Evolutionary conservation across 345 rosid species (phyloP), one percentile per base, ranked within the genome.

Genomic region (Syzygium grande): DNA sequence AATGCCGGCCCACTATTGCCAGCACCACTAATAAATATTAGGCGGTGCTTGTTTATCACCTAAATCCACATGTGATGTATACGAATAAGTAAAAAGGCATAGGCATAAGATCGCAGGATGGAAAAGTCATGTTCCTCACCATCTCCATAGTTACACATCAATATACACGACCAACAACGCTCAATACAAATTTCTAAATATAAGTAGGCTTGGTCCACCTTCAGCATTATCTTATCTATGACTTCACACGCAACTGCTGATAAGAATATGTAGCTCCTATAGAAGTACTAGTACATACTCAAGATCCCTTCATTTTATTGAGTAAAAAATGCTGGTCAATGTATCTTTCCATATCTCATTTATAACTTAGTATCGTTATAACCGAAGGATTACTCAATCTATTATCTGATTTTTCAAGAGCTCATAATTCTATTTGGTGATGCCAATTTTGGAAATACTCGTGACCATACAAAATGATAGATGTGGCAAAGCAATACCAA

Each of bases 1-100:
- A 98, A 90, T 92, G 97, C 99, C 84, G 99, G 99, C 90, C 99
- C 99, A 88, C 95, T 97, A 92, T 98, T 96, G 85, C 99, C 99
- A 91, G 98, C 99, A 92, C 99, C 97, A 86, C 99, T 98, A 83
- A 98, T 96, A 90, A 96, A 97, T 91, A 97, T 91, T 86, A 98
- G 65, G 78, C 95, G 95, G 89, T 95, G 96, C 92, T 98, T 95
- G 91, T 97, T 93, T 89, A 98, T 99, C 85, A 92, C 99, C 99
- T 98, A 92, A 52, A 91, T 87, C 59, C 86, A 92, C 80, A 89
- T 83, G 61, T 30, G 80, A 73, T 38, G 49, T 41, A 73, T 19
- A 73, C 14, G 2, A 38, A 87, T 85, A 85, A 34, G 49, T 53
- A 58, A 38, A 84, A 85, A 59, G 19, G 68, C 84, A 80, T 51